Evolutionary conservation across 2,329 filamentous ascomycete species (phyloP).

Genomic region (Alternaria atra): DNA sequence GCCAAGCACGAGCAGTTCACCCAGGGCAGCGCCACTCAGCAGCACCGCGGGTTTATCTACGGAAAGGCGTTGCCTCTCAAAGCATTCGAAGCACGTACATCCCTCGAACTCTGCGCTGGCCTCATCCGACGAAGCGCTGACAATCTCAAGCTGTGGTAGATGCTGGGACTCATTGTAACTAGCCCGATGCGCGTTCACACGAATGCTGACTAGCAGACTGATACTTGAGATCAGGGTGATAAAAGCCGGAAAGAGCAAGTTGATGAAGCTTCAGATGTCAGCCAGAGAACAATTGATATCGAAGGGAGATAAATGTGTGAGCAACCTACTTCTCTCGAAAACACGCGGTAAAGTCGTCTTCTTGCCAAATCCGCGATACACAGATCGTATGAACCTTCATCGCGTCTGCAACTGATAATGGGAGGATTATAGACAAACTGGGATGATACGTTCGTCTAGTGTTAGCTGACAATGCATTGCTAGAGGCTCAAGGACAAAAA

Average conservation of each 20-base stretch:
- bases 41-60: neutral
- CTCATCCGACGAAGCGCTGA: neutral
- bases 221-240: neutral
- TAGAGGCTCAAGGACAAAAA: neutral
- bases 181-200: neutral
- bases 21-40: neutral
- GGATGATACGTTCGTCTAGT: neutral
- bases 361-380: neutral
- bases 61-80: neutral
- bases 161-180: neutral
- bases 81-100: neutral
- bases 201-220: neutral
- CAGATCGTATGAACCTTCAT: neutral
- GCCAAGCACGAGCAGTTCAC: conserved; percentile 1
- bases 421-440: neutral
- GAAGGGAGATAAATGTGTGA: neutral
- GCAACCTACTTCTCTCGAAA: conserved; percentile 1
- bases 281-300: neutral
- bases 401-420: neutral
- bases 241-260: neutral
- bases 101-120: neutral
- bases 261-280: neutral
- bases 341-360: neutral
- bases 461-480: neutral
- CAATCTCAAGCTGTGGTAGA: neutral